Base-by-base conservation (phyloP, 192 early-diverging fungal genomes). In the Ambispora gerdemannii region DNA sequence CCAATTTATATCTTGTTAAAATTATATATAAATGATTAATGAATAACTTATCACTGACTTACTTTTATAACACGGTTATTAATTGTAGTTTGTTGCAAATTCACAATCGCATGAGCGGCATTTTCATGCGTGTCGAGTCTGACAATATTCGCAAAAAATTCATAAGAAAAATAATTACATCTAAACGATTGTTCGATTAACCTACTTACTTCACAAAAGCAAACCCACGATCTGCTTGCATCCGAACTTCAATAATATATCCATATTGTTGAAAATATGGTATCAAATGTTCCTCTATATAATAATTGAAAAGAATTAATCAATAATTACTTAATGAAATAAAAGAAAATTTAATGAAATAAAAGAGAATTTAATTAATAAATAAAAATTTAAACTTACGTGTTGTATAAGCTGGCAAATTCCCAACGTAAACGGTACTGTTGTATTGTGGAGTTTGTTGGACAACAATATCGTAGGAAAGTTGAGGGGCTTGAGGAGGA, bases 191-290 rank as follows among this genome's bases (percentile, higher is more conserved):
- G 17, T 36, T 19, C 63, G 50, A 33, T 58, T 19, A 4, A 47
- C 32, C n/a, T 17, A 17, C 81, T 66, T 76, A 89, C 88, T 92
- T 93, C 70, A 95, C 84, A 79, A 96, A 96, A 10, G 90, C 93
- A 74, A 90, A 96, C 15, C 95, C 95, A 71, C 91, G 90, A 52
- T 95, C 95, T n/a, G 85, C 82, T 77, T 94, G 93, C 73, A 96
- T 74, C 53, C 91, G 87, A 51, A 94, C 74, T 69, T 94, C 93
- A 20, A 88, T 77, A 30, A 93, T 84, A 72, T 80, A 88, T 8
- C 94, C 94, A 74, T 81, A 95, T 25, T 77, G 77, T 72, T 90
- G 87, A 83, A 96, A 93, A 71, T 85, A 87, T 25, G 81, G 82
- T 32, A 85, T 73, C 74, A 91, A 80, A 71, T 90, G 91, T 56